Evolutionary conservation across 768 basidiomycete genomes (phyloP).

Genomic region (Crassisporium funariophilum): DNA sequence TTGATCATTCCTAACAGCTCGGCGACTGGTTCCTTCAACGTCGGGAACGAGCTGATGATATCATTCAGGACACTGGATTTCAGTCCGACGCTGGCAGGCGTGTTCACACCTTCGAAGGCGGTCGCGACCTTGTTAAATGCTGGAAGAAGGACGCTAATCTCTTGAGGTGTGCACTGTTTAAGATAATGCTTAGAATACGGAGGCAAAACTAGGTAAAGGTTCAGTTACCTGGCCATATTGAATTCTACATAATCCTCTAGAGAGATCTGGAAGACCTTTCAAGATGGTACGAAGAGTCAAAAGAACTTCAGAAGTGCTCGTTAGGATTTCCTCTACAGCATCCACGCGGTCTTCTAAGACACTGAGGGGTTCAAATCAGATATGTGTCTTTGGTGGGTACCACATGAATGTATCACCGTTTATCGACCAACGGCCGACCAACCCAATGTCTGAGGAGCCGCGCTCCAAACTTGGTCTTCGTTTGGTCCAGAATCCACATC

Average conservation of each 20-base stretch:
- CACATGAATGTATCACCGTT: slow-evolving; percentile 42
- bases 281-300: slow-evolving; percentile 70
- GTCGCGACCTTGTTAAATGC: slow-evolving; percentile 73
- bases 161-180: slow-evolving; percentile 76
- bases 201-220: not conserved
- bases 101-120: slow-evolving; percentile 53
- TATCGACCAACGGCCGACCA: slow-evolving; percentile 79
- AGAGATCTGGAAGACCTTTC: slow-evolving; percentile 81
- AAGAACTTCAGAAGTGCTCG: slow-evolving; percentile 61
- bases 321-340: slow-evolving; percentile 81
- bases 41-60: slow-evolving; percentile 70
- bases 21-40: slow-evolving; percentile 54
- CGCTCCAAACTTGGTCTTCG: slow-evolving; percentile 87
- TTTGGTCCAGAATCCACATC: slow-evolving; percentile 84
- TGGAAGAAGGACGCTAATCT: slow-evolving; percentile 72
- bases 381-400: not conserved
- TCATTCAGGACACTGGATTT: slow-evolving; percentile 68
- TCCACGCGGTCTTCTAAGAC: slow-evolving; percentile 75
- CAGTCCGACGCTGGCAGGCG: slow-evolving; percentile 53
- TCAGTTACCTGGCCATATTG: slow-evolving; percentile 85
- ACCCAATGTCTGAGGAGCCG: slow-evolving; percentile 85
- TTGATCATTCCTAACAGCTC: slow-evolving; percentile 59
- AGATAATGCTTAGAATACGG: not conserved
- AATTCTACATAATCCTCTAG: slow-evolving; percentile 82
- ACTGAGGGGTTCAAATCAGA: slow-evolving; percentile 36